phyloP scores from a whole-genome alignment of 805 yeast genomes.

The Suhomyces sp. region DNA sequence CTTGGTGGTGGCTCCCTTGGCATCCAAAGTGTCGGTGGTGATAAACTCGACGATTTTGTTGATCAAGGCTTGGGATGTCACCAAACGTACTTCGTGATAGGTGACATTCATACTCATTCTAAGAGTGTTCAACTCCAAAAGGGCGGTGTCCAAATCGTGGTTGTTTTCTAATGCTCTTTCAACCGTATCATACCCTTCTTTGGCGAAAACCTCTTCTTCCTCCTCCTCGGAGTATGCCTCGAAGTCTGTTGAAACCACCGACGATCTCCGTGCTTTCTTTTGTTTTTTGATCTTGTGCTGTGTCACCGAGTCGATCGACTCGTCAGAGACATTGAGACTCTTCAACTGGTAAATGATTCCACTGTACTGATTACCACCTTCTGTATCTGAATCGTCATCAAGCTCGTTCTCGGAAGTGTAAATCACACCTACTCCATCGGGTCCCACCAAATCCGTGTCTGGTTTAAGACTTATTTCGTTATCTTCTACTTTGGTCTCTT shows the following conservation, averaged over 20 bases:
- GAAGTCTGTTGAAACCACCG: conserved; percentile 47
- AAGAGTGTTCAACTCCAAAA: conserved; percentile 86
- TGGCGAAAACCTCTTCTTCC: conserved; percentile 67
- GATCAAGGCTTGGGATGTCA: conserved; percentile 72
- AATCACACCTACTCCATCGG: conserved; percentile 48
- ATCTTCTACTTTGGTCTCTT: conserved; percentile 19
- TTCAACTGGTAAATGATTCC: conserved; percentile 49
- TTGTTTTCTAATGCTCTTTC: conserved; percentile 88
- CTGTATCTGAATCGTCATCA: conserved; percentile 35
- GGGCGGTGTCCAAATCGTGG: conserved; percentile 91
- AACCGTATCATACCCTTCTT: conserved; percentile 92
- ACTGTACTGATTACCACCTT: conserved; percentile 32
- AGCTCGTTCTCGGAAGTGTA: conserved; percentile 47
- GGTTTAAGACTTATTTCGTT: conserved; percentile 13
- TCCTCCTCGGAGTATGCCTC: conserved; percentile 33
- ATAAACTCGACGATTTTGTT: conserved; percentile 69
- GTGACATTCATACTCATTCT: conserved; percentile 97
- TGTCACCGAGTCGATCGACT: conserved; percentile 52
- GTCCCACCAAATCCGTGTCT: conserved; percentile 40
- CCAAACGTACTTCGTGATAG: conserved; percentile 85
- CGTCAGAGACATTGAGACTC: conserved; percentile 53
- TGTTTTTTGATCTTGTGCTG: conserved; percentile 41
- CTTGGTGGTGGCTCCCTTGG: conserved; percentile 71
- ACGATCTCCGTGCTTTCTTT: conserved; percentile 37
- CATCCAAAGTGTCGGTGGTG: conserved; percentile 70